Evolutionary conservation across 2,329 filamentous ascomycete species (phyloP), one percentile per base, ranked within the genome.

Genomic region (Sarocladium oryzae): DNA sequence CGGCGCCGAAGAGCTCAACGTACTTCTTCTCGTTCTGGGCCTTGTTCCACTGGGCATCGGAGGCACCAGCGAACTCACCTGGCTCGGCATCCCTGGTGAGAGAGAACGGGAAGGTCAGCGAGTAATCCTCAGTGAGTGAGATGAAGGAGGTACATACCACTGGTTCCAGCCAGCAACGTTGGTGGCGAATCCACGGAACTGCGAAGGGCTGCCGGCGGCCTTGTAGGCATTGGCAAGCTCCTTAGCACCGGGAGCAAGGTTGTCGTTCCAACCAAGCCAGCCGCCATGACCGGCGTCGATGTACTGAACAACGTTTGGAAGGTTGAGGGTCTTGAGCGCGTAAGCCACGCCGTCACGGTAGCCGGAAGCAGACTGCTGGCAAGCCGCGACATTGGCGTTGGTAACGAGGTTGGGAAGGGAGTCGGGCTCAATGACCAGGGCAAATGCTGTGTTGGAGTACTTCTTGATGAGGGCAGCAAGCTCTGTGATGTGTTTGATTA

Each of bases 241-340:
- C 62, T 67, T 49, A 5, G 68, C 68, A 46, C 67, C 67, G 37
- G 69, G 63, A 8, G 63, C 62, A 41, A 81, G 73, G 66, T 84
- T 84, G 54, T 77, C 79, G 16, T 74, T 63, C 80, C 80, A 84
- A 59, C 81, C 81, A 38, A 84, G 71, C 81, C 81, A 85, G 54
- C 81, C 80, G 23, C 76, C 79, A 63, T 85, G 81, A 53, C 79
- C 81, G 8, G 78, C 81, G 57, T 85, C 81, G 18, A 85, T 63
- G 63, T 84, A 85, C 77, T 81, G 79, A 55, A 77, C 69, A 23
- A 84, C 81, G 61, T 85, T 84, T 54, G 73, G 67, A 26, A 84
- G 69, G 65, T 83, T 80, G 56, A 84, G 69, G 43, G 70, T 69
- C 55, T 70, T 68, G 48, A 83, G 61, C 2, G 80, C 80, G 59